Evolutionary conservation across 2,329 filamentous ascomycete species (phyloP), one percentile per base, ranked within the genome.

Genomic region (Sordariomycetes sp.): DNA sequence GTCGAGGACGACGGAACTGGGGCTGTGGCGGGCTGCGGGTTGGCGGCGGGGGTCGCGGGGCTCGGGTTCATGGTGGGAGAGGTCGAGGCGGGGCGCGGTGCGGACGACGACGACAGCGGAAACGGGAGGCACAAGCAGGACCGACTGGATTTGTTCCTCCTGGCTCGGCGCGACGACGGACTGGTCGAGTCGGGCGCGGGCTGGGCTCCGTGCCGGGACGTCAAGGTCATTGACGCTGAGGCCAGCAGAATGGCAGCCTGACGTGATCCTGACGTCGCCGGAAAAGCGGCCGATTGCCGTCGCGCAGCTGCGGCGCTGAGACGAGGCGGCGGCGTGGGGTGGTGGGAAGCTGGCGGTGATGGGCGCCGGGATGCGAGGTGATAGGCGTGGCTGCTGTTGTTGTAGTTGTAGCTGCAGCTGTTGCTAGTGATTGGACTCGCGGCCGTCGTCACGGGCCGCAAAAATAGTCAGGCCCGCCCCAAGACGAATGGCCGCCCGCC

Each of bases 111-210:
- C 16, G n/a, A n/a, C n/a, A n/a, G n/a, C 22, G 7, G 25, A 32
- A 57, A 57, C 20, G 54, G 54, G 54, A 57, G 43, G 43, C 54
- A 57, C 24, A 51, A 25, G 43, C 54, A 57, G 54, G 40, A 14
- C 16, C 40, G 24, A 22, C 35, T 57, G 16, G 32, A 40, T 32
- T 22, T 57, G 14, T 51, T 20, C 22, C 53, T 50, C 22, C n/a
- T 50, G 12, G 40, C 28, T 18, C 40, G 46, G 54, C 25, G 22
- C 43, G 40, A 40, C 54, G 54, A 34, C 1, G 40, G 16, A 6
- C 54, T 57, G 54, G 40, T 51, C 25, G 43, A 50, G 43, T 57
- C 25, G 54, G 54, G 50, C 43, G 25, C 54, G 18, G 48, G 48
- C 46, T 50, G 46, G 54, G 40, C 54, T 43, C 24, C 54, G 54